Conservation (phyloP, 176 grass and related monocot species). For the bread wheat (Triticum aestivum) region DNA sequence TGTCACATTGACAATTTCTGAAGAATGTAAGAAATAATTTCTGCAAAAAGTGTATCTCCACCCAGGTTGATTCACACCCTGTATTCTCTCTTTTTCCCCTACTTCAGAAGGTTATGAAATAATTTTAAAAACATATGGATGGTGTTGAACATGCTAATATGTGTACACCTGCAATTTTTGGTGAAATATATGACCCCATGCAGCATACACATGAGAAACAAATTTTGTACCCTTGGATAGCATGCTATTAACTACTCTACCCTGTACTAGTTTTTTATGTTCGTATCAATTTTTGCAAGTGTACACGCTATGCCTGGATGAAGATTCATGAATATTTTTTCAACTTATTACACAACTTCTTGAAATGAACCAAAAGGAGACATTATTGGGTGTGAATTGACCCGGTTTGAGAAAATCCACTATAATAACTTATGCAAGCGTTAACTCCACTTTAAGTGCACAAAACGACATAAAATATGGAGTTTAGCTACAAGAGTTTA, state of each 20-base stretch:
- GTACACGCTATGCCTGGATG: neutral
- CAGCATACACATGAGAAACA: neutral
- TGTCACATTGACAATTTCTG: neutral
- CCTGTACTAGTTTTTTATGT: neutral
- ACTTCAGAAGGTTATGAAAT: neutral
- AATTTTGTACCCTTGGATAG: neutral
- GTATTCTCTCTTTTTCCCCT: no score
- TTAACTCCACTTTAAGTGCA: neutral
- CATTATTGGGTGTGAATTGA: neutral
- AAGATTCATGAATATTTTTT: neutral
- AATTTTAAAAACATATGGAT: neutral
- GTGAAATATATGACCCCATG: neutral
- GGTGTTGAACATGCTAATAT: neutral
- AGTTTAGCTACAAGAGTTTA: neutral
- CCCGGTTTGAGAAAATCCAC: neutral
- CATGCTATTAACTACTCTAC: neutral
- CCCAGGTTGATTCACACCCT: neutral
- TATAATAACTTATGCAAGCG: neutral
- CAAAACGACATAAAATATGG: neutral
- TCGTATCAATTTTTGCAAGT: slow-evolving; percentile 7
- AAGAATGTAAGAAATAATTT: neutral
- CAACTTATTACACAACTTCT: neutral
- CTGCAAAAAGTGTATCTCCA: neutral
- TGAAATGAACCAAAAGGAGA: neutral
- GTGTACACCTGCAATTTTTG: neutral